phyloP scores from a whole-genome alignment of 345 rosid genomes.

The Laguncularia racemosa region DNA sequence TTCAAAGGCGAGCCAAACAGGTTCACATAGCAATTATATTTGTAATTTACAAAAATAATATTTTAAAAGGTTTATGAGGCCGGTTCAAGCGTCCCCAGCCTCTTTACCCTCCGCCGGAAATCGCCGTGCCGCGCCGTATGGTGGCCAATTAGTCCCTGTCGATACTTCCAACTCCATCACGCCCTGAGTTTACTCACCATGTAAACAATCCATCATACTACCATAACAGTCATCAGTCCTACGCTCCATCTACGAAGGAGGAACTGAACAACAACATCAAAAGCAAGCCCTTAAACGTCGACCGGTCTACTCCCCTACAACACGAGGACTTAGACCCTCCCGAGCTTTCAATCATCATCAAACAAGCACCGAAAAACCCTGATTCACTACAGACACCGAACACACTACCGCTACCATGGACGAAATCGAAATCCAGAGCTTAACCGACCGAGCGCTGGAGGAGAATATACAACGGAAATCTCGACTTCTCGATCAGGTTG shows the following conservation, averaged over 20 bases:
- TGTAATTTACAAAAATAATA: too few relatives aligned
- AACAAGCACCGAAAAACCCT: not conserved
- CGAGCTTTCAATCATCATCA: constrained; percentile 7
- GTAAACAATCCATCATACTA: too few relatives aligned
- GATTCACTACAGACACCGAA: not conserved
- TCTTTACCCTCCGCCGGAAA: too few relatives aligned
- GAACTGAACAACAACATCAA: not conserved
- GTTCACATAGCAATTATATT: too few relatives aligned
- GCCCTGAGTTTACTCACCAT: too few relatives aligned
- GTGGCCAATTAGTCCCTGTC: too few relatives aligned
- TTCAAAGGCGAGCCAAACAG: too few relatives aligned
- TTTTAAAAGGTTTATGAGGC: too few relatives aligned
- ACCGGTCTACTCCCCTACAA: constrained; percentile 4
- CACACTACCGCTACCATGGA: not conserved
- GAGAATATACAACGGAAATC: constrained; percentile 21
- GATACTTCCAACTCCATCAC: too few relatives aligned
- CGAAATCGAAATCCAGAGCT: constrained; percentile 21
- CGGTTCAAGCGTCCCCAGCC: too few relatives aligned
- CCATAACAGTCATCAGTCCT: not conserved
- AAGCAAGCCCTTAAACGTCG: not conserved
- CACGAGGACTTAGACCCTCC: constrained; percentile 2
- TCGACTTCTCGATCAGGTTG: not conserved
- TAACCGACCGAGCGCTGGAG: constrained; percentile 33
- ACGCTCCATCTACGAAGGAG: constrained; percentile 4
- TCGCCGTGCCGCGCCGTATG: too few relatives aligned